Base-by-base conservation (phyloP, 257 asterid species). In the Solanum lycopersicoides region DNA sequence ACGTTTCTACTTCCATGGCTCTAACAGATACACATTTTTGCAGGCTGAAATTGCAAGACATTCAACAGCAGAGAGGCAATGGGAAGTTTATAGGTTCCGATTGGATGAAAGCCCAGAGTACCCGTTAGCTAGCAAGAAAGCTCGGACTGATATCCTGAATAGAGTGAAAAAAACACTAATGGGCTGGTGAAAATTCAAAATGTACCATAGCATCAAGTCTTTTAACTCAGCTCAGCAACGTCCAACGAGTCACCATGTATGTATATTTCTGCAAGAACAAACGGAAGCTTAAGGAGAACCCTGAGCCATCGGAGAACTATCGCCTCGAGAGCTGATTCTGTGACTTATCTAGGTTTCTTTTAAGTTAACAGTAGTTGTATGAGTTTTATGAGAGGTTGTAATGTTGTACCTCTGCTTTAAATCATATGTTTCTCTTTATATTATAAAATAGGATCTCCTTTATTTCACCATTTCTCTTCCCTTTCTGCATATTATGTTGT, bases 11-110 rank as follows among this genome's bases (percentile, higher is more conserved):
- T 87, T 86, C 59, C 73, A 11, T 37, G 23, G 35, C 71, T 35
- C 16, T 73, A 35, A 72, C 12, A 5, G 85, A 30, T 74, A 12
- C 53, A 74, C 32, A 7, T 74, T 23, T 87, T 5, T 89, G 73
- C 89, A 92, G 94, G 94, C 92, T 83, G 92, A 90, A 91, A 91
- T 91, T 74, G 91, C 86, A 47, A 90, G 94, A 65, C 92, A 90
- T 77, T 85, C 92, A 89, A 91, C 87, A 28, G 86, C 87, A 87
- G 94, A 91, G 86, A 87, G 92, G 35, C 90, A 92, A 84, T 92
- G 94, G 94, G 94, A 92, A 77, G 90, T 92, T 5, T 92, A 92
- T 84, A 92, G 93, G 88, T 88, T 92, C 60, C 88, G 85, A 41
- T 89, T 92, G 88, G 93, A 90, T 60, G 94, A 92, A 83, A 89